These are phyloP conservation scores for Rosellinia necatrix DNA, from an alignment of 2,329 filamentous ascomycete species.

Conservation along the genomic window DNA sequence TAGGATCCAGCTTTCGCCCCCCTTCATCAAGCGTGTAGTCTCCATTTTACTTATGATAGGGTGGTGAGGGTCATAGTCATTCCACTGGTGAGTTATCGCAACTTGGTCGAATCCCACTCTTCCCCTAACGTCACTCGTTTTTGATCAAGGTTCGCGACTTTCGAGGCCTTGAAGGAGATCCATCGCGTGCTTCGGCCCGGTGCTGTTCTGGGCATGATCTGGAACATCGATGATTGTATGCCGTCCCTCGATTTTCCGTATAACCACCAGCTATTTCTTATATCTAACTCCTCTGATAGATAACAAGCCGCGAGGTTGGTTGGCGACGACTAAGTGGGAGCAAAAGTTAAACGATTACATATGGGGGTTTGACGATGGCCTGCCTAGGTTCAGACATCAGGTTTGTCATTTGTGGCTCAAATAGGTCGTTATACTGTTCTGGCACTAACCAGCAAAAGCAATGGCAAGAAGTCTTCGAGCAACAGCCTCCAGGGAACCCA, in stretches of 20 bases:
- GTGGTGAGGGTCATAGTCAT: slow-evolving; percentile 38
- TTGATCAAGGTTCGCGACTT: slow-evolving; percentile 67
- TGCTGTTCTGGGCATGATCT: slow-evolving; percentile 68
- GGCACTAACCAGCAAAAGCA: slow-evolving; percentile 38
- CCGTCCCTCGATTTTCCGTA: neutral
- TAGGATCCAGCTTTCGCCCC: slow-evolving; percentile 38
- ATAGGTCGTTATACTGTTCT: neutral
- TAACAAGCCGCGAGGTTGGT: slow-evolving; percentile 64
- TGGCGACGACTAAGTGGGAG: slow-evolving; percentile 64
- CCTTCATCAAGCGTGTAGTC: neutral
- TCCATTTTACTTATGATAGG: slow-evolving; percentile 16
- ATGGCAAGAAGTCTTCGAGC: slow-evolving; percentile 69
- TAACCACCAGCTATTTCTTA: neutral
- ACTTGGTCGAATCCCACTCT: neutral
- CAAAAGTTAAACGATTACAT: slow-evolving; percentile 64
- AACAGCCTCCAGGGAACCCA: slow-evolving; percentile 58
- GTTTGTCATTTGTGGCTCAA: slow-evolving; percentile 27
- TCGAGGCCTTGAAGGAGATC: slow-evolving; percentile 67
- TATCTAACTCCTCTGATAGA: slow-evolving; percentile 49
- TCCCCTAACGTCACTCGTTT: slow-evolving; percentile 11
- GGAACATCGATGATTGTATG: slow-evolving; percentile 75
- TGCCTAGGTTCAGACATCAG: slow-evolving; percentile 67
- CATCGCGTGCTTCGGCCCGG: slow-evolving; percentile 66
- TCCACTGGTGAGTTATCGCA: slow-evolving; percentile 54
- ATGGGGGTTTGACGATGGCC: slow-evolving; percentile 58